Evolutionary conservation across 768 basidiomycete genomes (phyloP).

Genomic region (Rhodotorula taiwanensis): DNA sequence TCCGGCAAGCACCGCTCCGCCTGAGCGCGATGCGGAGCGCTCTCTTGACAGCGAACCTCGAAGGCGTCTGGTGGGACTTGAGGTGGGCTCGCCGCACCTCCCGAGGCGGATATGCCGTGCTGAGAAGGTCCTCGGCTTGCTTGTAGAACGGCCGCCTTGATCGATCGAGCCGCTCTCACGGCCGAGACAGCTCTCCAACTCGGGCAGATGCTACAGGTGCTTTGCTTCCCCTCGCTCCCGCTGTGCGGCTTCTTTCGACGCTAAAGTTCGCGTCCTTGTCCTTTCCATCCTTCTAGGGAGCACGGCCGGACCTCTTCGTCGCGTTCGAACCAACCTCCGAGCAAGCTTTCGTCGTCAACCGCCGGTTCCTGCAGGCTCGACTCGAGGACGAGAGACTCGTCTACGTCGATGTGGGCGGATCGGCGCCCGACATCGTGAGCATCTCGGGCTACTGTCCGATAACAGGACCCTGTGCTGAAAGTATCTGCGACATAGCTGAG

Average conservation of each 20-base stretch:
- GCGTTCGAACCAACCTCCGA: not conserved
- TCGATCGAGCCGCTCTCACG: not conserved
- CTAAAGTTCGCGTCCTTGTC: no score
- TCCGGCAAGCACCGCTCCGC: not conserved
- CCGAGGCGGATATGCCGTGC: no score
- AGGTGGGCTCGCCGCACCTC: no score
- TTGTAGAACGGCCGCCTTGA: conserved; percentile 1
- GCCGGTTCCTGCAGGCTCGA: not conserved
- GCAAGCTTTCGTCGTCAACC: conserved; percentile 15
- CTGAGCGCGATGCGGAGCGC: not conserved
- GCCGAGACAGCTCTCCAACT: no score
- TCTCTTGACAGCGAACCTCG: not conserved
- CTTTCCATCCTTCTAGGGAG: no score
- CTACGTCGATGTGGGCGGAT: conserved; percentile 10
- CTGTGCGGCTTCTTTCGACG: no score
- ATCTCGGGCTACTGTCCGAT: no score
- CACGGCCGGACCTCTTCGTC: not conserved
- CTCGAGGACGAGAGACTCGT: no score
- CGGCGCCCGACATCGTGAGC: not conserved
- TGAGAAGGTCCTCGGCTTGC: not conserved
- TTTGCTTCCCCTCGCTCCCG: no score
- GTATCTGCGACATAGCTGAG: no score
- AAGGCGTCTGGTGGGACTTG: not conserved
- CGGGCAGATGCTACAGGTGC: no score
- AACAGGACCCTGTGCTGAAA: no score